A percentile compares a stretch with the other conserved stretches of the same genome.
Evolutionary conservation across 331 rosid genomes (phyloP).

Genomic region (Acacia concinna): DNA sequence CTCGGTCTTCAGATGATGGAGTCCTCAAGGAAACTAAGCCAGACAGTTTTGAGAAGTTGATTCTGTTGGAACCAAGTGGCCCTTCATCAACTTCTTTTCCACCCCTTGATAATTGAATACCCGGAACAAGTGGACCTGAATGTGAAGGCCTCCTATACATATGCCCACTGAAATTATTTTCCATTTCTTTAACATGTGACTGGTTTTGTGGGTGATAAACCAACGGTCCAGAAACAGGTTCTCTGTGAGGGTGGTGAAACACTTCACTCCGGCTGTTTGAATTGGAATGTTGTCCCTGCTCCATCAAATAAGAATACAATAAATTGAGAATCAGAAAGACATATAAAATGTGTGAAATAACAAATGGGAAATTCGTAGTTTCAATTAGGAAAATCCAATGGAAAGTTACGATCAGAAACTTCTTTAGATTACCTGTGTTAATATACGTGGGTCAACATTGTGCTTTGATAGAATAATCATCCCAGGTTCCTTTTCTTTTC

Average conservation of each 20-base stretch:
- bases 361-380: neutral
- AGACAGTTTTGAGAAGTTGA: slow-evolving; percentile 58
- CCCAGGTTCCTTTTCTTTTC: slow-evolving; percentile 49
- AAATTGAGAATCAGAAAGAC: slow-evolving; percentile 21
- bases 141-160: slow-evolving; percentile 53
- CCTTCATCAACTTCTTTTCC: slow-evolving; percentile 51
- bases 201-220: slow-evolving; percentile 52
- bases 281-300: slow-evolving; percentile 58
- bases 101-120: slow-evolving; percentile 49
- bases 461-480: slow-evolving; percentile 35
- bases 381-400: neutral
- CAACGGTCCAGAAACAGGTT: slow-evolving; percentile 59
- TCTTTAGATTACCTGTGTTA: slow-evolving; percentile 52
- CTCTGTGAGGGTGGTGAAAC: slow-evolving; percentile 43
- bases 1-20: slow-evolving; percentile 45
- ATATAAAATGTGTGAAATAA: neutral
- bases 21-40: slow-evolving; percentile 72
- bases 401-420: slow-evolving; percentile 6
- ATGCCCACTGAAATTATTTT: slow-evolving; percentile 39
- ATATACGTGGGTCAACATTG: slow-evolving; percentile 33
- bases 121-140: slow-evolving; percentile 76
- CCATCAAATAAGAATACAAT: slow-evolving; percentile 31
- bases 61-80: slow-evolving; percentile 38
- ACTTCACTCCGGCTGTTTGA: slow-evolving; percentile 52
- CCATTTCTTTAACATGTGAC: slow-evolving; percentile 44